Evolutionary conservation across 169 alveolate species (phyloP), one percentile per base, ranked within the genome.

Genomic region (Plasmodium chabaudi): DNA sequence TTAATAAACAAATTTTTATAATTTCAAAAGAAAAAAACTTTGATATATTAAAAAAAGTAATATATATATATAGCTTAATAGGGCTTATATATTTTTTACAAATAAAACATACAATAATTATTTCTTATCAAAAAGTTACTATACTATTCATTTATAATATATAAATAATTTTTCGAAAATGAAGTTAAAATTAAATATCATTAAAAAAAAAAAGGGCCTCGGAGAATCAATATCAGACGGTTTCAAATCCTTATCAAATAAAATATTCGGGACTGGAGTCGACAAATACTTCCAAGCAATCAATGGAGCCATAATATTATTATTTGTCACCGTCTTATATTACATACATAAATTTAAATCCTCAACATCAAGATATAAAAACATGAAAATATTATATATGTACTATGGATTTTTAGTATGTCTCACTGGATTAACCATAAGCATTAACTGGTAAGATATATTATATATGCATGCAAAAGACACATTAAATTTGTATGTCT

Each of bases 331-430:
- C 0, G 49, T 75, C 19, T 49, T 75, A 51, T 44, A 75, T 61
- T 75, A 75, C 25, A 75, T 75, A 47, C 51, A 64, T 23, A 2
- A 73, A 12, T 75, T 61, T 63, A 44, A 75, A 49, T 9, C 13
- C 49, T 63, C 17, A 61, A 19, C 46, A 17, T 25, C 15, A 75
- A 47, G 39, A 39, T 34, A 63, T 55, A 75, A 64, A 51, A 56
- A 63, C 59, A 61, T 47, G 7, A 46, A 44, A 39, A 9, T 64
- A 42, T 34, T 75, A 13, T 61, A 61, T 56, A 75, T 75, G 88
- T 75, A 57, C 61, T 75, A 75, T 23, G 88, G 88, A 23, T 75
- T 75, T 75, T 57, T 75, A 64, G 74, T 64, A 19, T 75, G 88
- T 63, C 75, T 75, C 12, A 56, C 64, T 3, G 75, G 88, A 25